These are phyloP conservation scores for Tuctoria greenei DNA, from an alignment of 176 grass and related monocot species.

Conservation along the genomic window DNA sequence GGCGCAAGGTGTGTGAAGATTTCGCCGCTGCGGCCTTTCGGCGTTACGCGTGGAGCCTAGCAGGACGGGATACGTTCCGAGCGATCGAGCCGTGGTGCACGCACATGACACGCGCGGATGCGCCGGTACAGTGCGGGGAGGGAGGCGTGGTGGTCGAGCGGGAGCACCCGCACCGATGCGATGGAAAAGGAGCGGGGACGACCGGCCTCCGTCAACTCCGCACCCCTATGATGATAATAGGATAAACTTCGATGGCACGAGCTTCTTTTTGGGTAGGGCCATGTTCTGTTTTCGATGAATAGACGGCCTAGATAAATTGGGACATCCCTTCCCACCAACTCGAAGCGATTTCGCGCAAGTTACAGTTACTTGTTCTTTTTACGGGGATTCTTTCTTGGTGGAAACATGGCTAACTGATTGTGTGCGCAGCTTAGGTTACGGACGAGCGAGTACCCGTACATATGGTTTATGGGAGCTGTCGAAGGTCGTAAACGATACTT, in stretches of 20 bases:
- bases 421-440: no score
- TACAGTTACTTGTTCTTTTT: no score
- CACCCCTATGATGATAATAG: neutral
- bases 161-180: neutral
- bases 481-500: no score
- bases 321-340: no score
- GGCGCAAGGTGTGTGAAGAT: neutral
- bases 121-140: neutral
- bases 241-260: conserved; percentile 18
- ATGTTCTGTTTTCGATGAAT: no score
- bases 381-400: no score
- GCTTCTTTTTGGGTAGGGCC: no score
- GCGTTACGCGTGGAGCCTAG: conserved; percentile 10
- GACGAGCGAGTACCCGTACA: no score
- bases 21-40: neutral
- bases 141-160: neutral
- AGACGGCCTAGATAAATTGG: no score
- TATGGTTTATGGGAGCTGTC: no score
- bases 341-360: no score
- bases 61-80: neutral
- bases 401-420: no score
- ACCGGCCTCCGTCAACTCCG: conserved; percentile 29
- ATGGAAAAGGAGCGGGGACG: neutral
- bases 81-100: neutral
- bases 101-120: conserved; percentile 21